phyloP scores from a whole-genome alignment of 805 yeast species.

The Blastobotrys terrestris region DNA sequence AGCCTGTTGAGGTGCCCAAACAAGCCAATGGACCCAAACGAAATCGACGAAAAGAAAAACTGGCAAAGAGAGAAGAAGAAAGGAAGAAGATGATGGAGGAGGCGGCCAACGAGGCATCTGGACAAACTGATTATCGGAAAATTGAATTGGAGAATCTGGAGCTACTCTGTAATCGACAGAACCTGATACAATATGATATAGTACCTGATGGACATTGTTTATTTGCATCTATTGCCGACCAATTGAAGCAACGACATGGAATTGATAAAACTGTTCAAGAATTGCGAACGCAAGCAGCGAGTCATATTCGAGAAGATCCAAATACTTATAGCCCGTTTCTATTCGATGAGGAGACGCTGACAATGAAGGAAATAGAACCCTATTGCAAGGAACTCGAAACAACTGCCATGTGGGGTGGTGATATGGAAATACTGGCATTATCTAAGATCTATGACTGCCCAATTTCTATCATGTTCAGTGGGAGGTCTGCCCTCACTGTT shows the following conservation, averaged over 20 bases:
- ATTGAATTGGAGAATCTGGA: slow-evolving; percentile 66
- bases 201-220: slow-evolving; percentile 93
- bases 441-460: slow-evolving; percentile 66
- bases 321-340: slow-evolving; percentile 76
- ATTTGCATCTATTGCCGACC: slow-evolving; percentile 81
- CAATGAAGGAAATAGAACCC: slow-evolving; percentile 54
- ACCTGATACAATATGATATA: slow-evolving; percentile 59
- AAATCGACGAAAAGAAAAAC: slow-evolving; percentile 78
- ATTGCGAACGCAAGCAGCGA: slow-evolving; percentile 59
- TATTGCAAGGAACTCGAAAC: slow-evolving; percentile 62
- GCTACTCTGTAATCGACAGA: slow-evolving; percentile 42
- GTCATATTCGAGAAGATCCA: slow-evolving; percentile 55
- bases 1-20: slow-evolving; percentile 3
- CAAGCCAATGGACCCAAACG: slow-evolving; percentile 36
- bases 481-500: slow-evolving; percentile 57
- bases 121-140: slow-evolving; percentile 58
- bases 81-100: slow-evolving; percentile 54
- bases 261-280: slow-evolving; percentile 38
- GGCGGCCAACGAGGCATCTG: slow-evolving; percentile 65
- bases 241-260: slow-evolving; percentile 50
- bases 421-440: slow-evolving; percentile 80
- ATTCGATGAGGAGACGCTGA: slow-evolving; percentile 70
- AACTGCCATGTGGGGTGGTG: slow-evolving; percentile 97
- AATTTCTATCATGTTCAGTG: slow-evolving; percentile 71
- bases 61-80: slow-evolving; percentile 71